A percentile compares a stretch with the other conserved stretches of the same genome.
Conservation (phyloP, 345 rosid species). For the Populus deltoides region DNA sequence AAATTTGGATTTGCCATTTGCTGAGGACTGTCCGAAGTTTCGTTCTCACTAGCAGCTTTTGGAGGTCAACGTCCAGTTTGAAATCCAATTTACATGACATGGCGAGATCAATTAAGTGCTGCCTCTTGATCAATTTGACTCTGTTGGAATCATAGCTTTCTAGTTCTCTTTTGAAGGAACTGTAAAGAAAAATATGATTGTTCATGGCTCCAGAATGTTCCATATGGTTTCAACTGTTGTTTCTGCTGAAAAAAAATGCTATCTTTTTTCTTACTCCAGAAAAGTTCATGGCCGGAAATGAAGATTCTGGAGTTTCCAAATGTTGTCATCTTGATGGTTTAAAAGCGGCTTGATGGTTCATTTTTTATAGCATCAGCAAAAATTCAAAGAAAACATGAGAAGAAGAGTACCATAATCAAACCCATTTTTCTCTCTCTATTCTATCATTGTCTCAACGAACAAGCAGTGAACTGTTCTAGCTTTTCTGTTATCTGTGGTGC, state of each 20-base stretch:
- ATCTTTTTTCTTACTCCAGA: background rate
- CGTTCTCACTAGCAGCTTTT: conserved; percentile 37
- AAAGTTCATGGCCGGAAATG: background rate
- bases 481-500: background rate
- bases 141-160: background rate
- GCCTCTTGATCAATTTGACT: background rate
- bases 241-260: background rate
- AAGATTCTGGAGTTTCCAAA: background rate
- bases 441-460: background rate
- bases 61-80: background rate
- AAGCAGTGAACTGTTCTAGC: background rate
- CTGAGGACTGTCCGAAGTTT: conserved; percentile 73
- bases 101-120: background rate
- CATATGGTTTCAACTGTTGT: background rate
- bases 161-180: background rate
- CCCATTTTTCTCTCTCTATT: too few species aligned
- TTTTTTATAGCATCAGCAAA: background rate
- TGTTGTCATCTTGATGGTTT: background rate
- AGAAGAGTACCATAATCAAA: background rate
- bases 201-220: background rate
- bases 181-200: background rate
- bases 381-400: background rate
- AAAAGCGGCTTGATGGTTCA: background rate
- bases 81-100: background rate
- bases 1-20: conserved; percentile 78